Evolutionary conservation across 257 asterid genomes (phyloP), one percentile per base, ranked within the genome.

Genomic region (Primulina huaijiensis): DNA sequence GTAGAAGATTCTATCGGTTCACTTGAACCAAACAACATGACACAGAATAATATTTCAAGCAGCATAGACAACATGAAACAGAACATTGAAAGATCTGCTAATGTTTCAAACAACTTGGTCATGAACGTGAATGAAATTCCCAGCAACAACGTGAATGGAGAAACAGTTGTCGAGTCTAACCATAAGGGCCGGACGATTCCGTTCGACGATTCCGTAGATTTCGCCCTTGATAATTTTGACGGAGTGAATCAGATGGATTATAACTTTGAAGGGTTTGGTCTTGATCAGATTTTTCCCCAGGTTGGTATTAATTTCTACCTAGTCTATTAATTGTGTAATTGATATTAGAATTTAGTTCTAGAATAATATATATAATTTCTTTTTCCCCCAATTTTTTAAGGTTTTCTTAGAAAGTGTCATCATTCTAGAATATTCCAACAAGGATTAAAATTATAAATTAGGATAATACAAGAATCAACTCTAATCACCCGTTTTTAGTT

Each of bases 111-210:
- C 58, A 8, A 52, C 50, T 37, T 67, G 19, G 50, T 3, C 30
- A 27, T 27, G 30, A 55, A 31, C 71, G 37, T 27, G 56, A 75
- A 63, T 63, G 75, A 38, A 11, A 53, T n/a, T 34, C 50, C 65
- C 4, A 5, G 43, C 10, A 61, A n/a, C 19, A 25, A 64, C 27
- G 16, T 21, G 71, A 29, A 25, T 34, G 76, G 71, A 21, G n/a
- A 63, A 52, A 25, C 23, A 56, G 12, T 20, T 7, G 17, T 8
- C 8, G 11, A 62, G 23, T 16, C 23, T 5, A 37, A 34, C 8
- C 69, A 31, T 7, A 68, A 60, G 57, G 19, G 55, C 55, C 14
- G 55, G 52, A 40, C 52, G 55, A 35, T 64, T 43, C 68, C 50
- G 8, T 9, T 16, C 19, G 75, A 71, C n/a, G 64, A 7, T 10